Conservation (phyloP, 2,329 filamentous ascomycete species). For the Penicillium sp. region DNA sequence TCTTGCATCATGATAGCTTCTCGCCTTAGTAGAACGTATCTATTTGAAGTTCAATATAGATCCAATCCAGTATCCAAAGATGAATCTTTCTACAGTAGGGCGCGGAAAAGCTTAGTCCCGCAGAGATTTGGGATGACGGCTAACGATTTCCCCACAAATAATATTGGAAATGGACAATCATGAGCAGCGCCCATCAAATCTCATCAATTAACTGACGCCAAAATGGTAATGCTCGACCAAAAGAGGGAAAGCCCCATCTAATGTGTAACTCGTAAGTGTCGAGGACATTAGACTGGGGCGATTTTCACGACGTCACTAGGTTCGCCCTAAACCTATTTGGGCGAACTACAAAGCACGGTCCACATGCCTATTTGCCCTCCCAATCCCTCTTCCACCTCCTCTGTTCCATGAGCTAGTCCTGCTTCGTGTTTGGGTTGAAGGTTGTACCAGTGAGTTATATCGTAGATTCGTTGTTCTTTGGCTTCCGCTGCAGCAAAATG, state of each 20-base stretch:
- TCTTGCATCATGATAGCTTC: not conserved
- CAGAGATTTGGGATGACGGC: not conserved
- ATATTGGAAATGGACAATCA: not conserved
- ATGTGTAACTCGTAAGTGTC: not conserved
- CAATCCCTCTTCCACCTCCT: slow-evolving; percentile 11
- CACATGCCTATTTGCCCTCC: slow-evolving; percentile 24
- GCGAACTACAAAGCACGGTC: slow-evolving; percentile 22
- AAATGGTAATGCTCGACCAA: not conserved
- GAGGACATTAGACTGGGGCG: not conserved
- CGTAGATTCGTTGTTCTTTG: not conserved
- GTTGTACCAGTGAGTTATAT: not conserved
- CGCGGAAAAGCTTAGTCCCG: not conserved
- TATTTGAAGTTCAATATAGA: not conserved
- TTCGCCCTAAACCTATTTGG: slow-evolving; percentile 23
- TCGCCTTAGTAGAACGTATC: not conserved
- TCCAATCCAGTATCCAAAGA: not conserved
- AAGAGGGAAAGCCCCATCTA: not conserved
- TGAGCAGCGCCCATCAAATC: not conserved
- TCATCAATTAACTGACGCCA: not conserved
- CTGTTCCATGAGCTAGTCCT: slow-evolving; percentile 1
- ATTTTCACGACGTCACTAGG: slow-evolving; percentile 34
- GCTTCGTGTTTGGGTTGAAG: not conserved
- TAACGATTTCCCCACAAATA: not conserved
- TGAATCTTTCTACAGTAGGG: not conserved
- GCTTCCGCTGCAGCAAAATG: slow-evolving; percentile 5